phyloP scores from a whole-genome alignment of 345 rosid genomes.

The Aethionema arabicum region DNA sequence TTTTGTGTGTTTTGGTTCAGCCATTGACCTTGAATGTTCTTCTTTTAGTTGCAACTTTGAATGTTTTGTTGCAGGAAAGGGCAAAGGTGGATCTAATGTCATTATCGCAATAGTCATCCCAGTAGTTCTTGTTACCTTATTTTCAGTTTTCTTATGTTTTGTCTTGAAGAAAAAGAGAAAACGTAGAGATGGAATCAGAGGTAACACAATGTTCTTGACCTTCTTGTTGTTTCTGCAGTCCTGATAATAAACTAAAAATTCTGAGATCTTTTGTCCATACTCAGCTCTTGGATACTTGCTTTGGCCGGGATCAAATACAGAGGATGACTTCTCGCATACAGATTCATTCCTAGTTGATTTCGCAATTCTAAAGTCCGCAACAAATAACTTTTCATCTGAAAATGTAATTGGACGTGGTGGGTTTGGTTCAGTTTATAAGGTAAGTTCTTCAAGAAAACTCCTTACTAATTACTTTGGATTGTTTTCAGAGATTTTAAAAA shows the following conservation, averaged over 20 bases:
- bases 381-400: conserved; percentile 43
- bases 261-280: background rate
- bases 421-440: conserved; percentile 62
- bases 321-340: conserved; percentile 30
- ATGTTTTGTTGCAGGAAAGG: conserved; percentile 26
- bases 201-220: conserved; percentile 22
- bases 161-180: conserved; percentile 32
- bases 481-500: background rate
- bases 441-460: background rate
- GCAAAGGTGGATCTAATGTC: conserved; percentile 27
- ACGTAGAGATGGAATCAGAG: conserved; percentile 10
- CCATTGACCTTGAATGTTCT: too few relatives aligned
- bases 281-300: conserved; percentile 19
- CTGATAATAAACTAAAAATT: background rate
- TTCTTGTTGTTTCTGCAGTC: background rate
- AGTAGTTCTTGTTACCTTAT: conserved; percentile 18
- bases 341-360: conserved; percentile 46
- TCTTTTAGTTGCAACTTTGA: background rate
- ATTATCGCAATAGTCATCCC: conserved; percentile 28
- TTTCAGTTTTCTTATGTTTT: conserved; percentile 22
- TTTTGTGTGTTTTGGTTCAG: conserved; percentile 8
- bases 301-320: conserved; percentile 22
- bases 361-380: conserved; percentile 41
- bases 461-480: background rate
- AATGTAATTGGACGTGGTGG: conserved; percentile 61